Evolutionary conservation across 352 stramenopile species (phyloP).

Genomic region (Pythium brachiatum): DNA sequence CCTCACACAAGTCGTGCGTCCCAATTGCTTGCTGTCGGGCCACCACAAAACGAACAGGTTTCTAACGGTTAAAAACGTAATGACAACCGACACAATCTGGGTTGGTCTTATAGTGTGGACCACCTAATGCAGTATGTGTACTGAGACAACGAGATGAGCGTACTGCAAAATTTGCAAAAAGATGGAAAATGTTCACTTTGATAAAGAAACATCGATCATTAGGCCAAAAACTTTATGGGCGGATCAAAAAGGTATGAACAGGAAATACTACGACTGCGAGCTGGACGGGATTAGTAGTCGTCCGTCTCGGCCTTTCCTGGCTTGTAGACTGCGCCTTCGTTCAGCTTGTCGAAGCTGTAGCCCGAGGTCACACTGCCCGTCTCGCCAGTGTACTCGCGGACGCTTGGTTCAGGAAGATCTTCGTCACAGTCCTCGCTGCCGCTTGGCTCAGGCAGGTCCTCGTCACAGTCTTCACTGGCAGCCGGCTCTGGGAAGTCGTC

Average conservation of each 20-base stretch:
- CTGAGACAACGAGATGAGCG: too few relatives aligned
- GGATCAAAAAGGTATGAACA: conserved; percentile 1
- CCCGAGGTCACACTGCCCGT: not conserved
- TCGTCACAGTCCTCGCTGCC: conserved; percentile 2
- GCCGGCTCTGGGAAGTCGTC: conserved; percentile 9
- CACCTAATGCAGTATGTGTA: too few relatives aligned
- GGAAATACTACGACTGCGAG: not conserved
- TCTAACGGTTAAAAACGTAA: not conserved
- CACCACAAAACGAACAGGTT: not conserved
- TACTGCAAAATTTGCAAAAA: too few relatives aligned
- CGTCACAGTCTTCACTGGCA: conserved; percentile 9
- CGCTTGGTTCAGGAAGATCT: conserved; percentile 5
- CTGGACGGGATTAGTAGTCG: not conserved
- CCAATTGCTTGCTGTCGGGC: not conserved
- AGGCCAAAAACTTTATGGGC: not conserved
- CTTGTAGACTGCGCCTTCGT: not conserved
- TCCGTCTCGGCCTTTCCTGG: conserved; percentile 11
- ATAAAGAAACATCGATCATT: too few relatives aligned
- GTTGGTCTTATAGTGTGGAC: too few relatives aligned
- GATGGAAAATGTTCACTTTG: too few relatives aligned
- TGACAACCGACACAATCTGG: not conserved
- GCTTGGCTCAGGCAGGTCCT: conserved; percentile 6
- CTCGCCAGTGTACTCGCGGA: not conserved
- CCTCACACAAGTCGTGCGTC: not conserved
- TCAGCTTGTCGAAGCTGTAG: conserved; percentile 6